A percentile compares a stretch with the other conserved stretches of the same genome.
phyloP scores from a whole-genome alignment of 768 basidiomycete species.

The Podaxis pistillaris region DNA sequence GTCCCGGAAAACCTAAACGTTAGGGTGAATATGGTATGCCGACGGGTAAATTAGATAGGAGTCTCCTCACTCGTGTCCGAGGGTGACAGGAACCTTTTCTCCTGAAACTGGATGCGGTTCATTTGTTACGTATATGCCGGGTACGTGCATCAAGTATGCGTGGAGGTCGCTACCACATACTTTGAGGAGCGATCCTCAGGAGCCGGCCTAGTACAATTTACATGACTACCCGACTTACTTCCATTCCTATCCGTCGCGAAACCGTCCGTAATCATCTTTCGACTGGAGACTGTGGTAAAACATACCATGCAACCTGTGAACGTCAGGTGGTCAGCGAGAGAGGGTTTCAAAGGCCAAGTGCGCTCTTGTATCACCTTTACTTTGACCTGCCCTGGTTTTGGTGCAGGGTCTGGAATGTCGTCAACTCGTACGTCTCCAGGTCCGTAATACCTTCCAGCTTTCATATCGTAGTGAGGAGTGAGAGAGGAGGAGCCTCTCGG shows the following conservation, averaged over 20 bases:
- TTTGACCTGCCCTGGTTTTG: conserved; percentile 39
- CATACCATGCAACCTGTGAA: not conserved
- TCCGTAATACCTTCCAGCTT: conserved; percentile 45
- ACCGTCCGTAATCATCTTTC: not conserved
- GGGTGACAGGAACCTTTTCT: conserved; percentile 37
- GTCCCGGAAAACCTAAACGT: conserved; percentile 32
- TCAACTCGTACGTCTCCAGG: conserved; percentile 43
- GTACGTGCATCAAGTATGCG: conserved; percentile 30
- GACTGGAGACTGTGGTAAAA: not conserved
- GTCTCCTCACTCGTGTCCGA: conserved; percentile 44
- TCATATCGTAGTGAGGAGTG: conserved; percentile 29
- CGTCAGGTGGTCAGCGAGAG: not conserved
- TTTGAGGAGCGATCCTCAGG: conserved; percentile 10
- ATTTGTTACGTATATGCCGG: conserved; percentile 25
- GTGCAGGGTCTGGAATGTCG: conserved; percentile 36
- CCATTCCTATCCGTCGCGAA: conserved; percentile 24
- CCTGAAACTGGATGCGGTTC: conserved; percentile 35
- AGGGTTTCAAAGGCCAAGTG: not conserved
- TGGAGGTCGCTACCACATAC: conserved; percentile 52
- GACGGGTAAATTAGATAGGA: not conserved
- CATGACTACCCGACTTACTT: conserved; percentile 23
- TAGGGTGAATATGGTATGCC: not conserved
- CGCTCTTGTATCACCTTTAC: conserved; percentile 33
- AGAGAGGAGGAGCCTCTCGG: not conserved
- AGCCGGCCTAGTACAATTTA: not conserved